Evolutionary conservation across 2,329 filamentous ascomycete species (phyloP).

Genomic region (Triangularia setosa): DNA sequence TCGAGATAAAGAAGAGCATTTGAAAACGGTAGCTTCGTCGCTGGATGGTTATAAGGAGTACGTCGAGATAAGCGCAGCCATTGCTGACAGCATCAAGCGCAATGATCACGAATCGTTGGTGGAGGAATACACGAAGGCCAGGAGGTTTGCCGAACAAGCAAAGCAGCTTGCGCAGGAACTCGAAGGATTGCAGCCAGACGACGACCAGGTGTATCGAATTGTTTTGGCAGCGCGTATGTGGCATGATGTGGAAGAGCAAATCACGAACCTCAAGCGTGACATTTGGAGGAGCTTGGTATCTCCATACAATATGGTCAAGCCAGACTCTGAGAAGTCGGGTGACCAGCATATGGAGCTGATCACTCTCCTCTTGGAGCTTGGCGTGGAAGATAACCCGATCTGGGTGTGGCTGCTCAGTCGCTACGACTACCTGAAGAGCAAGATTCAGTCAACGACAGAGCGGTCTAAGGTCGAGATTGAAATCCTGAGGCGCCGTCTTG

Average conservation of each 20-base stretch:
- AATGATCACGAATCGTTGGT: conserved; percentile 86
- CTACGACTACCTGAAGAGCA: conserved; percentile 83
- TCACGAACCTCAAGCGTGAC: conserved; percentile 82
- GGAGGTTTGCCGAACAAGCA: conserved; percentile 75
- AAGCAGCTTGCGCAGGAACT: conserved; percentile 60
- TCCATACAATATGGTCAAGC: conserved; percentile 54
- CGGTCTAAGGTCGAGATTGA: conserved; percentile 91
- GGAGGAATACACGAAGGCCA: conserved; percentile 81
- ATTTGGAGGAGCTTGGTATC: conserved; percentile 78
- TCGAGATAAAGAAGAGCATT: conserved; percentile 81
- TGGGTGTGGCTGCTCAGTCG: conserved; percentile 92
- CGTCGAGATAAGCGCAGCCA: conserved; percentile 72
- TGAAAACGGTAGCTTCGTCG: conserved; percentile 72
- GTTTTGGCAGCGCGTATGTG: conserved; percentile 90
- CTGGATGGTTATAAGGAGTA: conserved; percentile 77
- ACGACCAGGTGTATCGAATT: conserved; percentile 80
- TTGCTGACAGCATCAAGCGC: conserved; percentile 82
- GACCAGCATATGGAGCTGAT: conserved; percentile 92
- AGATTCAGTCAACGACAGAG: conserved; percentile 75
- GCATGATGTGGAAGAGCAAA: conserved; percentile 85
- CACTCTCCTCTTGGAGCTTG: conserved; percentile 81
- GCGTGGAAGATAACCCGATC: conserved; percentile 92
- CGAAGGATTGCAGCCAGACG: conserved; percentile 58
- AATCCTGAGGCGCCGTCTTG: conserved; percentile 76
- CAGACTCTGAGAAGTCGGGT: conserved; percentile 56